Evolutionary conservation across 768 basidiomycete genomes (phyloP), one percentile per base, ranked within the genome.

Genomic region (Cystobasidiopsis lactophilus): DNA sequence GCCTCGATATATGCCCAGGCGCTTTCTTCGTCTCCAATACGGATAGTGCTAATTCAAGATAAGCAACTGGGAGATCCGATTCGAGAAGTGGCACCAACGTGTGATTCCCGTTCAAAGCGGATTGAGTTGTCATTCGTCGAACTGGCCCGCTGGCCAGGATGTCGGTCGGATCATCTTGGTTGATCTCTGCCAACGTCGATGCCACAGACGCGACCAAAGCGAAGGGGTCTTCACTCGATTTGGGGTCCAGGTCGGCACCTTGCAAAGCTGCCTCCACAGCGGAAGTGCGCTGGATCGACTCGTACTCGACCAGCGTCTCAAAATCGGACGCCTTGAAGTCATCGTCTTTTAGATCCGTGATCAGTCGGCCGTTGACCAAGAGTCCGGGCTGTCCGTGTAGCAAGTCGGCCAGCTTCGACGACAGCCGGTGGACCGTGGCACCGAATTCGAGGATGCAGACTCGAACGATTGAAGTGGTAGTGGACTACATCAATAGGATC

Each of bases 311-410:
- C 41, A 96, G 66, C 1, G 75, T 71, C 43, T 70, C 68, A 62
- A 89, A 79, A 64, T 95, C 91, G n/a, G 73, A 73, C 0, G 75
- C 66, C 5, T 66, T 57, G 63, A 96, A 85, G 16, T 74, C 73
- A 2, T 70, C 73, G 1, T 66, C 58, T 11, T 67, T 66, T 35
- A 93, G 68, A 0, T 85, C 84, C 0, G 84, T 83, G 26, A 95
- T 69, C 49, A 91, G 66, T 88, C 91, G 59, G 2, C 2, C 21
- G 40, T 50, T 30, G 39, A 27, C 33, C 7, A 35, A 7, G 33
- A 35, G n/a, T n/a, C n/a, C n/a, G n/a, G n/a, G n/a, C n/a, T n/a
- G n/a, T n/a, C n/a, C n/a, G n/a, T n/a, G n/a, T n/a, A n/a, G n/a
- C n/a, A n/a, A n/a, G n/a, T n/a, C n/a, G n/a, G n/a, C n/a, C n/a